A percentile compares a stretch with the other conserved stretches of the same genome.
phyloP scores from a whole-genome alignment of 768 basidiomycete genomes.

The Phaffia tasmanica region DNA sequence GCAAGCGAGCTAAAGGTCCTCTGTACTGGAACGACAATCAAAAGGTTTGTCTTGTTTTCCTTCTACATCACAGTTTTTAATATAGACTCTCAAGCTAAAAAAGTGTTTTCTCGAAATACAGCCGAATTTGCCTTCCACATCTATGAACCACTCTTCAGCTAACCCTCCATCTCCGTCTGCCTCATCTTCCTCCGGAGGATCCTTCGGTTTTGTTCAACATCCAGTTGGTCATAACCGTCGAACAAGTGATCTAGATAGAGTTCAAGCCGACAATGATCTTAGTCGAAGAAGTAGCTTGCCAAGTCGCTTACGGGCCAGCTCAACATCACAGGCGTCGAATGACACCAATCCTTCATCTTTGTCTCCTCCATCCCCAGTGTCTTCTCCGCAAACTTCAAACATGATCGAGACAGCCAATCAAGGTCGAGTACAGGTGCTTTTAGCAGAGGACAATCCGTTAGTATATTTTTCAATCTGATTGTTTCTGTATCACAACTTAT shows the following conservation, averaged over 20 bases:
- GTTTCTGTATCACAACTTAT: not conserved
- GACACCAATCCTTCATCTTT: slow-evolving; percentile 6
- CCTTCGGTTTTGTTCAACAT: not conserved
- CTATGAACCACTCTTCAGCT: not conserved
- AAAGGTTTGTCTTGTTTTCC: not conserved
- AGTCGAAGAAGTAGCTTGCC: slow-evolving; percentile 20
- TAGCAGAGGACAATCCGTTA: slow-evolving; percentile 88
- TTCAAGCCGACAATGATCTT: slow-evolving; percentile 41
- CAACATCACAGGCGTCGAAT: slow-evolving; percentile 1
- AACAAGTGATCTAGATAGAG: slow-evolving; percentile 56
- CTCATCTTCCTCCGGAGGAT: slow-evolving; percentile 20
- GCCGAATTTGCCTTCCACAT: not conserved
- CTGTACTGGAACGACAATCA: slow-evolving; percentile 5
- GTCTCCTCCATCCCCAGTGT: not conserved
- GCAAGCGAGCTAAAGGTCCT: slow-evolving; percentile 28
- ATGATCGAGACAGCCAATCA: slow-evolving; percentile 60
- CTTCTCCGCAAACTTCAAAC: slow-evolving; percentile 1
- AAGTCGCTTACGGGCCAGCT: slow-evolving; percentile 16
- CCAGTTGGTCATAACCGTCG: slow-evolving; percentile 45
- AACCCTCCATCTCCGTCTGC: slow-evolving; percentile 25
- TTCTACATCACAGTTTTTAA: not conserved
- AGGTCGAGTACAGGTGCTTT: slow-evolving; percentile 68
- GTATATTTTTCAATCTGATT: not conserved
- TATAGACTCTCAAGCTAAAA: slow-evolving; percentile 8
- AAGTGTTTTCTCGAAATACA: slow-evolving; percentile 5